phyloP scores from a whole-genome alignment of 148 eudicot species.

The Rhododendron williamsianum region DNA sequence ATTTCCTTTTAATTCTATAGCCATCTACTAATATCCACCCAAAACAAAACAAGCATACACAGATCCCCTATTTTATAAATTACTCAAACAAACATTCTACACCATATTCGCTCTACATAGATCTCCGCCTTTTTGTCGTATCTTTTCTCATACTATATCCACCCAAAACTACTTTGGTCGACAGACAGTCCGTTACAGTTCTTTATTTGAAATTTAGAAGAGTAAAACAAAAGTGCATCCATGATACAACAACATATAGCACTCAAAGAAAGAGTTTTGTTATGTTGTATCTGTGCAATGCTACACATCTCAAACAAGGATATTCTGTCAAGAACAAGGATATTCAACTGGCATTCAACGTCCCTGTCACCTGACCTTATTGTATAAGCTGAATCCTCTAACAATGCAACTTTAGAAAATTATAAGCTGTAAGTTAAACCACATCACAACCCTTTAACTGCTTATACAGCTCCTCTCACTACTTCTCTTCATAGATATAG shows the following conservation, averaged over 20 bases:
- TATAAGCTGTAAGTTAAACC: background rate
- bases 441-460: background rate
- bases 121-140: too few species aligned
- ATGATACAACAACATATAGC: background rate
- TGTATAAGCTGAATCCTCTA: background rate
- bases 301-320: background rate
- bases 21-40: too few species aligned
- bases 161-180: too few species aligned
- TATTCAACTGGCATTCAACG: background rate
- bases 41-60: too few species aligned
- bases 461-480: background rate
- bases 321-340: background rate
- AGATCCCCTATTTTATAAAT: too few species aligned
- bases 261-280: background rate
- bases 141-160: too few species aligned
- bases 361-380: background rate
- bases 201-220: background rate
- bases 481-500: background rate
- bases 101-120: too few species aligned
- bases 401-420: background rate
- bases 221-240: background rate
- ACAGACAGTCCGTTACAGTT: background rate
- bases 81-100: too few species aligned
- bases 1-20: too few species aligned
- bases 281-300: background rate